Evolutionary conservation across 768 basidiomycete genomes (phyloP), one percentile per base, ranked within the genome.

Genomic region (Tricholoma bakamatsutake): DNA sequence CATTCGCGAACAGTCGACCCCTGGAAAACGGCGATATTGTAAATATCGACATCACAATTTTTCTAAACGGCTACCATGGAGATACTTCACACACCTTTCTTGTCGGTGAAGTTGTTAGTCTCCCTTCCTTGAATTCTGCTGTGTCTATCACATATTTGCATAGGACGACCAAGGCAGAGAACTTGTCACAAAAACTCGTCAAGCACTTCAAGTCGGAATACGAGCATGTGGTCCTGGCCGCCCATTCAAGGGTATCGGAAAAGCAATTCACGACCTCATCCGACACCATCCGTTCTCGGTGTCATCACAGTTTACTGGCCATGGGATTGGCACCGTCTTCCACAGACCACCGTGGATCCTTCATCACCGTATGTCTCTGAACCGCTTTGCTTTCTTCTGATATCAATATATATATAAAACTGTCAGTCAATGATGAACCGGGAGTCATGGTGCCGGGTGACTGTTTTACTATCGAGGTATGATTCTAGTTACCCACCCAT

Each of bases 401-500:
- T 35, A 9, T 35, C 34, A 9, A 35, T 24, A 1, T 24, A 24
- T n/a, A n/a, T n/a, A n/a, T n/a, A n/a, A n/a, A n/a, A 24, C 21
- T 18, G 10, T 1, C 59, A 93, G 93, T 79, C 52, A 95, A 95
- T 58, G 83, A 88, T 18, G 91, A 92, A 57, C 87, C 88, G 2
- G 93, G 85, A 0, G 64, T 78, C 13, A 95, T 97, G 93, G 66
- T 69, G 51, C 87, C 87, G 0, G 93, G 94, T 0, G 84, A 96
- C 66, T 92, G 91, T 64, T 96, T 97, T 63, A 96, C 94, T 0
- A 93, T 97, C 39, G 94, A 97, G 79, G 90, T 86, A 56, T 15
- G 73, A 52, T 30, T 18, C 24, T 6, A 39, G 8, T 37, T 3
- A 10, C 13, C 4, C 56, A 15, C 50, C 27, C 28, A 37, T 30